These are phyloP conservation scores for Metschnikowia gelsemii DNA, from an alignment of 805 yeast genomes.

Conservation along the genomic window DNA sequence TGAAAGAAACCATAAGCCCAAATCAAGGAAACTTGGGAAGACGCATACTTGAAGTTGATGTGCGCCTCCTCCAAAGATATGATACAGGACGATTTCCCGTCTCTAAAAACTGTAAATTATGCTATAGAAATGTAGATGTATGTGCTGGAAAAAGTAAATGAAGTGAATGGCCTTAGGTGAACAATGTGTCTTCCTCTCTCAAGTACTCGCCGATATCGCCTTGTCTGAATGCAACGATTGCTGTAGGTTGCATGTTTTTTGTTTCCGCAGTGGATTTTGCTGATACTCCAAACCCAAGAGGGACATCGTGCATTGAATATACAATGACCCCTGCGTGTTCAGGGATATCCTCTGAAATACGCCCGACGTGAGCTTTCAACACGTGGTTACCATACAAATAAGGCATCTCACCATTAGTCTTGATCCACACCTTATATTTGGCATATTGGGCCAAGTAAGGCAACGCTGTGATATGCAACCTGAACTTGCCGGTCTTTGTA, in stretches of 20 bases:
- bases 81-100: too few species aligned
- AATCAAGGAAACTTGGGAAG: too few species aligned
- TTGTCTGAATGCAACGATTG: constrained; percentile 93
- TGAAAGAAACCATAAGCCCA: too few species aligned
- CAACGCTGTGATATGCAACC: constrained; percentile 90
- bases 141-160: not conserved
- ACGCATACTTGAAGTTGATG: too few species aligned
- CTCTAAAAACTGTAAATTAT: constrained; percentile 9
- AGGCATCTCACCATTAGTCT: constrained; percentile 98
- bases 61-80: not conserved
- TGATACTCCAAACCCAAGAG: constrained; percentile 93
- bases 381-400: constrained; percentile 95
- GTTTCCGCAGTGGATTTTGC: constrained; percentile 90
- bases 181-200: constrained; percentile 95
- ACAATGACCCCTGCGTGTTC: constrained; percentile 96
- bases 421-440: constrained; percentile 93
- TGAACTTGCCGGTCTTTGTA: constrained; percentile 95
- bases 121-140: constrained; percentile 6
- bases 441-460: constrained; percentile 83
- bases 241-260: constrained; percentile 86
- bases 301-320: constrained; percentile 86
- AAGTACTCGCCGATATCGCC: constrained; percentile 96
- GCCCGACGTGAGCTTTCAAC: constrained; percentile 93
- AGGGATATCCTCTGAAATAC: constrained; percentile 95
- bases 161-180: constrained; percentile 48